Evolutionary conservation across 2,329 filamentous ascomycete species (phyloP), one percentile per base, ranked within the genome.

Genomic region (Talaromyces pinophilus): DNA sequence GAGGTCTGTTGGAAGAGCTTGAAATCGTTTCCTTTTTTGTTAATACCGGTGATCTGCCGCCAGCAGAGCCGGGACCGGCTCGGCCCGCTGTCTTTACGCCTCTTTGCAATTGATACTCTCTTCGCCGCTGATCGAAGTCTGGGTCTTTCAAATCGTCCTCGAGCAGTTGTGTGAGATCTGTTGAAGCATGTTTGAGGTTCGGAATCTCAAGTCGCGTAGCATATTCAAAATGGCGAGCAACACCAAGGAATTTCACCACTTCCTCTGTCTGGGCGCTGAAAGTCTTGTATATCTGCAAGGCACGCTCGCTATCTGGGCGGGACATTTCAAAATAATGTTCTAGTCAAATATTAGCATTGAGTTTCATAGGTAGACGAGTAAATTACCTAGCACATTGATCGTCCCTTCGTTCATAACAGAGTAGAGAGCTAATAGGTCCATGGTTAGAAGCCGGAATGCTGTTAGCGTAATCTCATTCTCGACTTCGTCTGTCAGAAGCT

Each of bases 291-390:
- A 99, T 94, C 68, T 88, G 86, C 80, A 99, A 88, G 66, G 95
- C 93, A 69, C 93, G 87, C 77, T 97, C 92, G 67, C 95, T 96
- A 79, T 99, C 95, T 30, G 92, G 86, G 74, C 92, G 92, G 61
- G 95, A 97, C 90, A 99, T 94, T 81, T 99, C 95, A 73, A 99
- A 99, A 79, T 98, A 99, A 79, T 96, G 92, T 72, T 95, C 93
- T 96, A 69, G 25, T 19, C 64, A 38, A 28, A 2, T 5, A 35
- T 67, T 50, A 65, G 62, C 30, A 30, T 52, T 19, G 17, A 38
- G 11, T 0, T 3, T 15, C 25, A 35, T 8, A 22, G 2, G 10
- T 1, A 62, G 15, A 25, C 7, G 38, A 62, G 63, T 19, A 13
- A 75, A 87, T 70, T 83, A 96, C 94, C 92, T 66, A 99, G 83